These are phyloP conservation scores for Liriodendron chinense DNA, from an alignment of 164 flowering plant species.

Conservation along the genomic window DNA sequence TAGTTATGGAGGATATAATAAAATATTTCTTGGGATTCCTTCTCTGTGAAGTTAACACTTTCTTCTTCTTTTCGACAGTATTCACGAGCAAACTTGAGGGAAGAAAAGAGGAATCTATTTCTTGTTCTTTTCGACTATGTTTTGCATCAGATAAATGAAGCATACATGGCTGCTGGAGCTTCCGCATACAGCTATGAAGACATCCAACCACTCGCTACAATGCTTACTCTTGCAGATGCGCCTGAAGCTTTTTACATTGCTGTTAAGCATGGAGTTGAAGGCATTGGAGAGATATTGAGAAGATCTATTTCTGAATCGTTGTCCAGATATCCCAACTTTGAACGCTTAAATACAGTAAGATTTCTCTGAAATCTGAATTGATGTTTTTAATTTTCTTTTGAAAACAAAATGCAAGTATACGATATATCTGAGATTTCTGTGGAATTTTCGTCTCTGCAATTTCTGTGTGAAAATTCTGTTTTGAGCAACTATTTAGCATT, in stretches of 20 bases:
- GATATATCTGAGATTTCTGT: no score
- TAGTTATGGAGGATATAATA: neutral
- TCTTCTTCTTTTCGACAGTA: slow-evolving; percentile 52
- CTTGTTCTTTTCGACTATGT: slow-evolving; percentile 86
- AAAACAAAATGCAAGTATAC: neutral
- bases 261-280: slow-evolving; percentile 87
- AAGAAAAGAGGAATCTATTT: slow-evolving; percentile 82
- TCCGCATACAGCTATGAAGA: slow-evolving; percentile 73
- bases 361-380: neutral
- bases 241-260: slow-evolving; percentile 93
- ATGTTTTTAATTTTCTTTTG: neutral
- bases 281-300: slow-evolving; percentile 77
- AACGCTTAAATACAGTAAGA: slow-evolving; percentile 66
- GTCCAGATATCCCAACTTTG: slow-evolving; percentile 64
- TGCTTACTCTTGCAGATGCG: slow-evolving; percentile 80
- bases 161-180: slow-evolving; percentile 53
- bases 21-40: neutral
- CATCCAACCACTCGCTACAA: slow-evolving; percentile 64
- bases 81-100: slow-evolving; percentile 69
- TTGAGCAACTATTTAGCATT: no score
- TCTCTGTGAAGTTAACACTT: neutral
- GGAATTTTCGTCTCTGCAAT: no score
- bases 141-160: slow-evolving; percentile 75
- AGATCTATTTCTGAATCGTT: slow-evolving; percentile 70
- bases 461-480: no score